Conservation (phyloP, 106 monocot genomes). For the Dendrobium catenatum region DNA sequence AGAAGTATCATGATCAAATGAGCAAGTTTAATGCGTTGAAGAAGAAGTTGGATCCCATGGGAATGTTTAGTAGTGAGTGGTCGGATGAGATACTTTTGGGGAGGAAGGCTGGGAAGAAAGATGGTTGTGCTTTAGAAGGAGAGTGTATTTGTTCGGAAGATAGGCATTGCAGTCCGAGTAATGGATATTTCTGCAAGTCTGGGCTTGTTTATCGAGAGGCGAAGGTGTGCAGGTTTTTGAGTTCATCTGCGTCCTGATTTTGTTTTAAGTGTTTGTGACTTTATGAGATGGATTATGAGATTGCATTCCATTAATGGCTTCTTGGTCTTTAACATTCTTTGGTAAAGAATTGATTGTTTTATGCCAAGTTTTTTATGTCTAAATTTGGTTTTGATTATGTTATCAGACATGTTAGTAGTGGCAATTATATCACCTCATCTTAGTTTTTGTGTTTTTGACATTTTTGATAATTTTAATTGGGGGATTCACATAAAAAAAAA, state of each 20-base stretch:
- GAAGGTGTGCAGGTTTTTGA: constrained; percentile 52
- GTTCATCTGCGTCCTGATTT: not conserved
- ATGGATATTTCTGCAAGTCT: constrained; percentile 54
- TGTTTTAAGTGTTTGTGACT: not conserved
- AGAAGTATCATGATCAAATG: constrained; percentile 44
- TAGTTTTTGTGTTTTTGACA: no score
- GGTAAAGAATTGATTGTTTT: no score
- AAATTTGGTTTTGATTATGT: no score
- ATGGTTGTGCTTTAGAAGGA: constrained; percentile 80
- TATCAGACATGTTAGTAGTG: no score
- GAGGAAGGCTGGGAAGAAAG: constrained; percentile 2
- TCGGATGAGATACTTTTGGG: constrained; percentile 39
- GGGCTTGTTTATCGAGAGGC: constrained; percentile 65
- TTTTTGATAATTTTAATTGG: no score
- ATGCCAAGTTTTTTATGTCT: no score
- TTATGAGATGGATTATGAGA: not conserved
- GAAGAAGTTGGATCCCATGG: constrained; percentile 34
- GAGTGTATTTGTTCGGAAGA: constrained; percentile 70
- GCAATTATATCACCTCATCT: no score
- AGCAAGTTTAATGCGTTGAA: constrained; percentile 30
- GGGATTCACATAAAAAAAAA: no score
- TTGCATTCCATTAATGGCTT: no score
- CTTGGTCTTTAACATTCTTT: no score
- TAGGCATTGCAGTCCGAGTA: constrained; percentile 58
- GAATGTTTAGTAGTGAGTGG: constrained; percentile 55